Evolutionary conservation across 495 filamentous ascomycete genomes (phyloP), one percentile per base, ranked within the genome.

Genomic region (Amorphotheca resinae): DNA sequence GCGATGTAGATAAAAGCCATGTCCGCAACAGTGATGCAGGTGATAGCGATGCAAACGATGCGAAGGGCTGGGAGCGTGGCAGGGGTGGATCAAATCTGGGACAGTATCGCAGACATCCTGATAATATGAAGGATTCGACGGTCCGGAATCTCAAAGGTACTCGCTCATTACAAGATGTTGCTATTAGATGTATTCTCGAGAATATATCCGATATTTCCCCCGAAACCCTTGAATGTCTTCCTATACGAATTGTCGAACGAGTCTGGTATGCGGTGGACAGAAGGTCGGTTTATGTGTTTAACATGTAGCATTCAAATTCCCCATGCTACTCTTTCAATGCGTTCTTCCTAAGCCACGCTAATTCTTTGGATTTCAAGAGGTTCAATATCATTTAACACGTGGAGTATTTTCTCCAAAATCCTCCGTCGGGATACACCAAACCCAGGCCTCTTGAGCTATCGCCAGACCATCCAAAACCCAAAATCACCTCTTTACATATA

Each of bases 381-480:
- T 34, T 12, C 41, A 1, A 35, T 54, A 16, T 53, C 44, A 6
- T 45, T 57, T 18, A 12, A 57, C 8, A 18, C 44, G 1, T 57
- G 51, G 48, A 37, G 22, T 11, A 41, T 50, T 4, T 52, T 57
- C 40, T 49, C 51, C 5, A 43, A 36, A 39, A 18, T 44, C 17
- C 38, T 54, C 16, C 22, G 14, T 3, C n/a, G 37, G 1, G 22
- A 38, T 4, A 11, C 22, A 1, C 9, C 20, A 21, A 9, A 17
- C 4, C 31, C 46, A 9, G 22, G 25, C 15, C 22, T 46, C 0
- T 22, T 54, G 11, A 40, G 45, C 37, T 52, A 49, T 33, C 38
- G 33, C 14, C 12, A 49, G 33, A 8, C 25, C 5, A 41, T 57
- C 33, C 3, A 28, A 4, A 11, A 15, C 3, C 42, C 45, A 8